Conservation (phyloP, 2,329 filamentous ascomycete genomes). For the Spiromastix sp. region DNA sequence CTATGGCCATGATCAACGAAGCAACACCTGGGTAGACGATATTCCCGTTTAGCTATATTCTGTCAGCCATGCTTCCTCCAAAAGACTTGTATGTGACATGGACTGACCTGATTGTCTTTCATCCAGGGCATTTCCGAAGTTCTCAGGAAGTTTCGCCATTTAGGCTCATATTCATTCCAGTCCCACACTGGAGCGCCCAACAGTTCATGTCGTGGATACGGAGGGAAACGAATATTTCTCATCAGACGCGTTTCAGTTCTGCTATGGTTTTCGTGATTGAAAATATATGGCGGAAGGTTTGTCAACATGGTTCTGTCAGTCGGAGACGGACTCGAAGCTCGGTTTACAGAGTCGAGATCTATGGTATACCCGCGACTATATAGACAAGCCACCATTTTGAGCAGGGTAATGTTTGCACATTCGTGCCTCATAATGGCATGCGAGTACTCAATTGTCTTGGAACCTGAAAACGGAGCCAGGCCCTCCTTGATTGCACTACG, state of each 20-base stretch:
- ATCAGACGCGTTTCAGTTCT: constrained; percentile 29
- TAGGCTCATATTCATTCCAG: constrained; percentile 18
- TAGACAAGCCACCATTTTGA: too few species aligned
- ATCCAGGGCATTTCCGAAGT: constrained; percentile 32
- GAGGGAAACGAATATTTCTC: constrained; percentile 20
- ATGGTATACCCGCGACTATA: too few species aligned
- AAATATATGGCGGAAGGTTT: constrained; percentile 34
- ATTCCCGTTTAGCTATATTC: constrained; percentile 12
- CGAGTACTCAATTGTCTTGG: not conserved
- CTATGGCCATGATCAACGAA: constrained; percentile 15
- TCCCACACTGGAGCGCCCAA: constrained; percentile 15
- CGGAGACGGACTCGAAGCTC: too few species aligned
- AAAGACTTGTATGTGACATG: too few species aligned
- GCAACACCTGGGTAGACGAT: constrained; percentile 19
- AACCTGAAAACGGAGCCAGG: too few species aligned
- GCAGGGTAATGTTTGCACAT: too few species aligned
- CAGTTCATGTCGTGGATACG: constrained; percentile 16
- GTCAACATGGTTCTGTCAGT: too few species aligned
- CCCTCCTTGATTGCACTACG: constrained; percentile 15
- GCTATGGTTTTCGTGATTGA: constrained; percentile 28
- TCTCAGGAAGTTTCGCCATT: constrained; percentile 39
- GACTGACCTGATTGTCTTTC: constrained; percentile 36
- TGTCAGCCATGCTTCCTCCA: too few species aligned
- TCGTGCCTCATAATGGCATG: not conserved
- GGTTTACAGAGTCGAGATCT: too few species aligned